Conservation (phyloP, 1,284 basidiomycete genomes). For the Trametes hirsuta region DNA sequence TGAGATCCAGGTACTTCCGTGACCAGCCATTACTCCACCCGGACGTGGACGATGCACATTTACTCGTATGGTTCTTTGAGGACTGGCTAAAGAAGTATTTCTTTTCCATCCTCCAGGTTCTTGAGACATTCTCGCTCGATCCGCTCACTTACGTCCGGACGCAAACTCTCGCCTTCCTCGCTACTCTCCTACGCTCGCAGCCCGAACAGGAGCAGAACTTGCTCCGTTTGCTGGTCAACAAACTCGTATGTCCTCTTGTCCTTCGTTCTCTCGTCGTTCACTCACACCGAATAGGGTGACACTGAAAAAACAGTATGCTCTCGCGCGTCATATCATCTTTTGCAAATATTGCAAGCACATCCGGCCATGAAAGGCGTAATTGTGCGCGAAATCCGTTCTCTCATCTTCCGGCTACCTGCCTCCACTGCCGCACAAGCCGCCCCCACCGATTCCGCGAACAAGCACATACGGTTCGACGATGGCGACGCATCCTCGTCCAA, state of each 20-base stretch:
- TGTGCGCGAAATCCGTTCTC: slow-evolving; percentile 83
- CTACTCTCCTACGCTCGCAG: slow-evolving; percentile 84
- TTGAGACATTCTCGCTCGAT: slow-evolving; percentile 90
- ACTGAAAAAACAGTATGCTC: slow-evolving; percentile 89
- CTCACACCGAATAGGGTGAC: slow-evolving; percentile 68
- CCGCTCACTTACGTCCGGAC: slow-evolving; percentile 88
- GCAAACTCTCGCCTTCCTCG: slow-evolving; percentile 58
- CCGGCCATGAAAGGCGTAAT: slow-evolving; percentile 94
- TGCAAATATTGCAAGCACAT: slow-evolving; percentile 89
- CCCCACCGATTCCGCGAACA: slow-evolving; percentile 4
- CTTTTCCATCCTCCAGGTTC: slow-evolving; percentile 88
- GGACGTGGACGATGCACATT: slow-evolving; percentile 71
- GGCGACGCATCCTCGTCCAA: slow-evolving; percentile 29
- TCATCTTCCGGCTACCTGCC: slow-evolving; percentile 69
- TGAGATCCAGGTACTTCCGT: slow-evolving; percentile 75
- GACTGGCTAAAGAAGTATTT: slow-evolving; percentile 98
- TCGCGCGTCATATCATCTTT: slow-evolving; percentile 86
- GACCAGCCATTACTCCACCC: slow-evolving; percentile 85
- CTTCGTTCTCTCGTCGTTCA: background rate
- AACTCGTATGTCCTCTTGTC: slow-evolving; percentile 62
- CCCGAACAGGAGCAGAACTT: slow-evolving; percentile 99
- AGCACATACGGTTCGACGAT: slow-evolving; percentile 27
- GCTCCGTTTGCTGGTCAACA: slow-evolving; percentile 91
- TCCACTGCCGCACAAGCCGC: slow-evolving; percentile 43
- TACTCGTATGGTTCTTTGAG: slow-evolving; percentile 91